Conservation (phyloP, 345 rosid genomes). For the Salix dunnii region DNA sequence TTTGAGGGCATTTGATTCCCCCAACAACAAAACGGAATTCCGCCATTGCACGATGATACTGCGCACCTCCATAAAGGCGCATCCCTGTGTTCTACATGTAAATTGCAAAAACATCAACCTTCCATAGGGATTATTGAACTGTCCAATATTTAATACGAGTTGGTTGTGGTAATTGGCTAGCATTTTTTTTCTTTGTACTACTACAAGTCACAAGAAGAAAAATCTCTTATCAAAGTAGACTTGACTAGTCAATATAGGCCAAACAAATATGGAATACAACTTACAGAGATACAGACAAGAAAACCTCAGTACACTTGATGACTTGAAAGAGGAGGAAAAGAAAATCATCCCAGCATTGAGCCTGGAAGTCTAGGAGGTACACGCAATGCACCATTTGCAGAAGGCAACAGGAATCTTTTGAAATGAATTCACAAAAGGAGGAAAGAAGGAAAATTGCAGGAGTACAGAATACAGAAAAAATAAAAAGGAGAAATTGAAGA, state of each 20-base stretch:
- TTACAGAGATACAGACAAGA: not conserved
- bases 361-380: not conserved
- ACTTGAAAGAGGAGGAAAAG: not conserved
- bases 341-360: not conserved
- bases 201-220: not conserved
- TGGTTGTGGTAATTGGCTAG: not conserved
- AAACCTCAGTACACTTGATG: not conserved
- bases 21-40: slow-evolving; percentile 93
- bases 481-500: too few relatives aligned
- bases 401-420: not conserved
- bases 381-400: not conserved
- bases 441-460: not conserved
- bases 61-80: slow-evolving; percentile 98
- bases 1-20: slow-evolving; percentile 86
- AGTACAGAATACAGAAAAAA: not conserved
- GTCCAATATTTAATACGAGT: not conserved
- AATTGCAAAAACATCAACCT: not conserved
- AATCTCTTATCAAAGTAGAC: not conserved
- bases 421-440: too few relatives aligned
- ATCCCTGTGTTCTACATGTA: slow-evolving; percentile 74
- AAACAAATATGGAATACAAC: not conserved
- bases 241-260: too few relatives aligned
- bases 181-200: not conserved
- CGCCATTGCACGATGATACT: slow-evolving; percentile 95
- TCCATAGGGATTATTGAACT: not conserved